These are phyloP conservation scores for Fusarium dlaminii DNA, from an alignment of 2,329 filamentous ascomycete genomes.

Conservation along the genomic window DNA sequence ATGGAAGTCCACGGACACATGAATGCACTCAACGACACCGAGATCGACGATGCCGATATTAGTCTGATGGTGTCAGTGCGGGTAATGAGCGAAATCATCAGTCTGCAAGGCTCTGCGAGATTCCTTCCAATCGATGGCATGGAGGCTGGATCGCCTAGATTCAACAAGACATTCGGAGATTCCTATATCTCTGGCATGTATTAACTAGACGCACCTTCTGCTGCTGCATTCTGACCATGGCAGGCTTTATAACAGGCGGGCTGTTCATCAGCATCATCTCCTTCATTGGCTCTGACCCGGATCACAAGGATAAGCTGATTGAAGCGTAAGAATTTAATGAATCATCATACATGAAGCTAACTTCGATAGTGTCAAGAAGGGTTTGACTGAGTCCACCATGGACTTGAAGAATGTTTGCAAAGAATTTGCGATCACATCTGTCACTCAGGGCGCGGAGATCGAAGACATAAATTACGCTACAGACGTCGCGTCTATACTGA, in stretches of 20 bases:
- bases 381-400: neutral
- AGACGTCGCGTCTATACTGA: neutral
- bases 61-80: conserved; percentile 9
- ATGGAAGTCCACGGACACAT: neutral
- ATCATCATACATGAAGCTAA: neutral
- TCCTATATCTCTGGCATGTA: neutral
- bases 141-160: neutral
- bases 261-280: conserved; percentile 1
- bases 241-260: conserved; percentile 15
- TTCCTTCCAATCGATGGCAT: neutral
- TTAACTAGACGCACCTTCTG: rapidly evolving
- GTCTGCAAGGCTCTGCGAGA: neutral
- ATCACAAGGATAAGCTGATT: neutral
- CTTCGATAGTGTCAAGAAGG: neutral
- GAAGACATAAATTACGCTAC: neutral
- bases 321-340: neutral
- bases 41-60: conserved; percentile 14
- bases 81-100: conserved; percentile 3
- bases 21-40: neutral
- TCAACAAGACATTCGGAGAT: neutral
- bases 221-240: neutral
- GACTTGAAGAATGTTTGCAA: neutral
- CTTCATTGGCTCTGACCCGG: neutral
- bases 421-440: neutral
- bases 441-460: neutral